Evolutionary conservation across 352 stramenopile species (phyloP).

Genomic region (Globisporangium middletonii): DNA sequence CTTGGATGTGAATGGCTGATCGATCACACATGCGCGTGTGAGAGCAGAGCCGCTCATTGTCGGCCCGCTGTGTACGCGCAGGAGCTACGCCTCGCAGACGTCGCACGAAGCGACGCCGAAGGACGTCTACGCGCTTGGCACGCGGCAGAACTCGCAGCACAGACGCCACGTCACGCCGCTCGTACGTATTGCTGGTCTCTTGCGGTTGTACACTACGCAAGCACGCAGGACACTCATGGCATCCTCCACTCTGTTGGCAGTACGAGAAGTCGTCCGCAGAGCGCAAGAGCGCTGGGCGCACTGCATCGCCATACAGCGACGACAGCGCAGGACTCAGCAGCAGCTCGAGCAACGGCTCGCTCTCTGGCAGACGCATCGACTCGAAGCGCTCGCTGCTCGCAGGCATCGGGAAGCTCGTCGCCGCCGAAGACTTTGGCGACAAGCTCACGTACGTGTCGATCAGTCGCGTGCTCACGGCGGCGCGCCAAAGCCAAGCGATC

Average conservation of each 20-base stretch:
- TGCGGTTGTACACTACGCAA: background rate
- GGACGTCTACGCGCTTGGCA: conserved; percentile 16
- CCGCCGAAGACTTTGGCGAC: conserved; percentile 38
- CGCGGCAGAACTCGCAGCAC: conserved; percentile 47
- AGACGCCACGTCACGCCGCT: conserved; percentile 59
- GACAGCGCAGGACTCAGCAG: conserved; percentile 5
- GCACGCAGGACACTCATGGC: background rate
- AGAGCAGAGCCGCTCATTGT: background rate
- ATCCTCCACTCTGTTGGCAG: conserved; percentile 3
- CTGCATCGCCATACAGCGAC: conserved; percentile 9
- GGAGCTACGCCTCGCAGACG: conserved; percentile 56
- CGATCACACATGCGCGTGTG: background rate
- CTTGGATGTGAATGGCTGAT: background rate
- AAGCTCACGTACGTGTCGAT: conserved; percentile 29
- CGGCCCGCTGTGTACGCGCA: conserved; percentile 9
- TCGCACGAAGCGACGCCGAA: conserved; percentile 32
- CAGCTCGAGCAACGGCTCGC: conserved; percentile 24
- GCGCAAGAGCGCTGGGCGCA: conserved; percentile 1
- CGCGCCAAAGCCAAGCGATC: background rate
- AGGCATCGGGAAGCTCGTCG: conserved; percentile 69
- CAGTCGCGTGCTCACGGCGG: background rate
- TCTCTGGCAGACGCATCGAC: conserved; percentile 40
- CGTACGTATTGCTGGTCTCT: conserved; percentile 18
- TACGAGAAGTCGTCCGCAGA: conserved; percentile 21
- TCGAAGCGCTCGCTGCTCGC: conserved; percentile 62